Evolutionary conservation across 257 asterid genomes (phyloP).

Genomic region (Gentiana macrophylla): DNA sequence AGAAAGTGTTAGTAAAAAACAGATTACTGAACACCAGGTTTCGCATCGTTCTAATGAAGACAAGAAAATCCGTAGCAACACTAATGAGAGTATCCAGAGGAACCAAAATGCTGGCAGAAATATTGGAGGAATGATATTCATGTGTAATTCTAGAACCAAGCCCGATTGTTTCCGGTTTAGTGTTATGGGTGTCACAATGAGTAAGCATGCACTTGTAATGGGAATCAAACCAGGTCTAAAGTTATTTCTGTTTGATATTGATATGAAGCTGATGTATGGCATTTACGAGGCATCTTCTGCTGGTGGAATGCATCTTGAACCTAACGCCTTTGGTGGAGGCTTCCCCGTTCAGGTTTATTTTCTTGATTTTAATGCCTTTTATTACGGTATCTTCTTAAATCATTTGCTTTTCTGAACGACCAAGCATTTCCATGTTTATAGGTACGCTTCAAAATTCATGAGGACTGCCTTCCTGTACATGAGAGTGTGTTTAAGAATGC

Average conservation of each 20-base stretch:
- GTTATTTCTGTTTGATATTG: conserved; percentile 82
- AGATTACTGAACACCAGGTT: conserved; percentile 9
- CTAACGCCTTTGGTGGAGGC: conserved; percentile 71
- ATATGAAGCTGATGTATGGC: conserved; percentile 84
- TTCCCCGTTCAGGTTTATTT: conserved; percentile 81
- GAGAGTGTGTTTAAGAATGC: conserved; percentile 73
- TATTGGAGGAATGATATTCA: conserved; percentile 75
- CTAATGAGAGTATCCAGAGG: conserved; percentile 15
- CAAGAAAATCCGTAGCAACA: conserved; percentile 15
- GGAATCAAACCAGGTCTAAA: conserved; percentile 64
- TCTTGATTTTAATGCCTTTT: no score
- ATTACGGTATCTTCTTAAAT: no score
- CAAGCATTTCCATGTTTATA: conserved; percentile 7
- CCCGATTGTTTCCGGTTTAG: conserved; percentile 76
- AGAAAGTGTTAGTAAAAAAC: conserved; percentile 12
- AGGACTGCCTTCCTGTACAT: conserved; percentile 73
- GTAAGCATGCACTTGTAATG: conserved; percentile 57
- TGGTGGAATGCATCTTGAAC: conserved; percentile 90
- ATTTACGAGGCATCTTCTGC: conserved; percentile 70
- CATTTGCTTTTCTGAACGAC: no score
- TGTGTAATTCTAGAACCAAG: conserved; percentile 89
- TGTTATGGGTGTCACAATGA: conserved; percentile 69
- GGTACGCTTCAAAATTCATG: conserved; percentile 54
- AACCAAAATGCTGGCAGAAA: conserved; percentile 24
- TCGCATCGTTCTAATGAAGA: conserved; percentile 16